These are phyloP conservation scores for Dioscorea dumetorum DNA, from an alignment of 106 monocot species.

Conservation along the genomic window DNA sequence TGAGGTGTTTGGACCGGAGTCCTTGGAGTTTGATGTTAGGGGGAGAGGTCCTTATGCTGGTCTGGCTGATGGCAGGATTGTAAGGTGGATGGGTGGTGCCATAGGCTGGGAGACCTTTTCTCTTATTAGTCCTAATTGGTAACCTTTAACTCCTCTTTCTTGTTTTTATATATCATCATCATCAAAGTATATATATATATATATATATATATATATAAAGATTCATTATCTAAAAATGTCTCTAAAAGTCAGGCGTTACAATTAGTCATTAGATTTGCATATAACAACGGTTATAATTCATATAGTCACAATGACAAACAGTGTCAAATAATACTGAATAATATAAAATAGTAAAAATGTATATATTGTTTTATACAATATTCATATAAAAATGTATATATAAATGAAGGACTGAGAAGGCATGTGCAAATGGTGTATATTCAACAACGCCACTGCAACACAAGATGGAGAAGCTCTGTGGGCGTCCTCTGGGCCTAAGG, in stretches of 20 bases:
- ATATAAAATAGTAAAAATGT: too few relatives aligned
- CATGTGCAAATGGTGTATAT: conserved; percentile 44
- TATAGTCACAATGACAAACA: too few relatives aligned
- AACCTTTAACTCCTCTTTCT: background rate
- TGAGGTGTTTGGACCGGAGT: conserved; percentile 86
- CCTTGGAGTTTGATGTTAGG: conserved; percentile 65
- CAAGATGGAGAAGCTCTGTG: conserved; percentile 48
- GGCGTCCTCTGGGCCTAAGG: conserved; percentile 85
- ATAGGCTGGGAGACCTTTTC: conserved; percentile 88
- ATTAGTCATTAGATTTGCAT: too few relatives aligned
- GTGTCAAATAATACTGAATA: too few relatives aligned
- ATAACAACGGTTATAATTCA: too few relatives aligned
- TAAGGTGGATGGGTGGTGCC: conserved; percentile 65
- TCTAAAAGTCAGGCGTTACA: too few relatives aligned
- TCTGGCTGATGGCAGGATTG: conserved; percentile 81
- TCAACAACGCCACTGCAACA: conserved; percentile 73
- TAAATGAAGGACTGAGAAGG: conserved; percentile 37
- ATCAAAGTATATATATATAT: too few relatives aligned
- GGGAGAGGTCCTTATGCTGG: conserved; percentile 82
- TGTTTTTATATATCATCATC: too few relatives aligned
- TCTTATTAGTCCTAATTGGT: conserved; percentile 58
- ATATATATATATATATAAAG: too few relatives aligned
- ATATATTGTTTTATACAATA: too few relatives aligned
- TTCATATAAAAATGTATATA: too few relatives aligned
- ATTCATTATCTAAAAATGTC: too few relatives aligned